Base-by-base conservation (phyloP, 164 flowering plant genomes). In the Sedum album region DNA sequence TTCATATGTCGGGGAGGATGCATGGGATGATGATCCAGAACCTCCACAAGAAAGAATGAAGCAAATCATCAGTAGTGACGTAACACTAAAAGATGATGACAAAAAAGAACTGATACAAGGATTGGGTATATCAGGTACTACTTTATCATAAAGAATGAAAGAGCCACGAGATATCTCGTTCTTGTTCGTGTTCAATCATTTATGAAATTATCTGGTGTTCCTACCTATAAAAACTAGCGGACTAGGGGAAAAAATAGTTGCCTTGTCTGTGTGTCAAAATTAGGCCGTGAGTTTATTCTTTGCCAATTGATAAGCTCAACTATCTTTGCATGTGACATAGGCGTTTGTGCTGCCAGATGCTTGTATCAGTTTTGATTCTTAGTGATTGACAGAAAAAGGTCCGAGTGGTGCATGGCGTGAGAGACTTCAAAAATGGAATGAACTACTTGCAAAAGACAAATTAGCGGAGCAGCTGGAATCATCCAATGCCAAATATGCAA, bases 1-100 rank as follows among this genome's bases (percentile, higher is more conserved):
- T 73, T 81, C 95, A 65, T 91, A 80, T 85, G 86, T 89, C 75
- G 98, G 98, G 69, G 96, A 94, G 77, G 83, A 81, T 83, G 97
- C 98, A 69, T 91, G 98, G 98, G 89, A 81, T 67, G 96, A 91
- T 74, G 93, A 88, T 76, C 70, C 68, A 63, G 87, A 77, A 57
- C 70, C 78, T 71, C 72, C 79, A 66, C 67, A 77, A 69, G 77
- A 79, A 7, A 78, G 72, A 66, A 65, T 84, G 41, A 73, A 77
- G 67, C 79, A 86, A 71, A 75, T 85, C 60, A 83, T 85, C 53
- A 80, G 84, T 36, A 71, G 57, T 11, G 82, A 87, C 73, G 69
- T 35, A 57, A 81, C 65, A 64, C 74, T 88, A 49, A 80, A 68
- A 62, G 68, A 71, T 35, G 82, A 86, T 62, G 82, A 82, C 66